These are phyloP conservation scores for Penicillium subrubescens DNA, from an alignment of 495 filamentous ascomycete species.

Conservation along the genomic window DNA sequence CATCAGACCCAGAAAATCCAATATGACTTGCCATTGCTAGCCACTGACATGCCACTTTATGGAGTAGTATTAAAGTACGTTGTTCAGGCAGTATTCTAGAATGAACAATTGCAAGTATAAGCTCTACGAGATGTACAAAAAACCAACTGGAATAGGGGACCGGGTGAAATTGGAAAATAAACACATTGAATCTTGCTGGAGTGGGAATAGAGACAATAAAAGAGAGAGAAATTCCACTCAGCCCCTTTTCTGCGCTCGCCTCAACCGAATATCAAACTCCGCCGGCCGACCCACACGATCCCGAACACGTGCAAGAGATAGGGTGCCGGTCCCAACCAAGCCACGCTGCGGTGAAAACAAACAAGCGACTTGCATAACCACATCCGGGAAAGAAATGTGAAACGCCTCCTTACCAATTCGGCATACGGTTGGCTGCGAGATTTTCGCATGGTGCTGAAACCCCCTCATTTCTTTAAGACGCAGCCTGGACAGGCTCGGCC, in stretches of 20 bases:
- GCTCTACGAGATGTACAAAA: not conserved
- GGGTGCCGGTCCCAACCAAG: slow-evolving; percentile 44
- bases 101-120: not conserved
- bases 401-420: slow-evolving; percentile 35
- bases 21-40: not conserved
- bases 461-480: slow-evolving; percentile 35
- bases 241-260: slow-evolving; percentile 49
- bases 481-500: slow-evolving; percentile 42
- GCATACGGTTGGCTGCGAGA: slow-evolving; percentile 25
- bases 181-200: slow-evolving; percentile 53
- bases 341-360: slow-evolving; percentile 43
- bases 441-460: slow-evolving; percentile 1
- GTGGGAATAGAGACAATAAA: slow-evolving; percentile 53
- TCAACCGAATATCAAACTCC: slow-evolving; percentile 56
- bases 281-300: slow-evolving; percentile 47
- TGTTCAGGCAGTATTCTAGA: not conserved
- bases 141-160: not conserved
- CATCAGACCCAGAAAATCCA: not conserved
- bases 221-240: slow-evolving; percentile 54
- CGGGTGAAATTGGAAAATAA: slow-evolving; percentile 37
- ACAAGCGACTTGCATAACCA: slow-evolving; percentile 47
- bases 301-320: slow-evolving; percentile 43
- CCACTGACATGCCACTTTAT: not conserved
- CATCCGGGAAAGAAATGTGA: slow-evolving; percentile 44
- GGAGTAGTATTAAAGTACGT: not conserved